These are phyloP conservation scores for Artomyces pyxidatus DNA, from an alignment of 768 basidiomycete genomes.

Conservation along the genomic window DNA sequence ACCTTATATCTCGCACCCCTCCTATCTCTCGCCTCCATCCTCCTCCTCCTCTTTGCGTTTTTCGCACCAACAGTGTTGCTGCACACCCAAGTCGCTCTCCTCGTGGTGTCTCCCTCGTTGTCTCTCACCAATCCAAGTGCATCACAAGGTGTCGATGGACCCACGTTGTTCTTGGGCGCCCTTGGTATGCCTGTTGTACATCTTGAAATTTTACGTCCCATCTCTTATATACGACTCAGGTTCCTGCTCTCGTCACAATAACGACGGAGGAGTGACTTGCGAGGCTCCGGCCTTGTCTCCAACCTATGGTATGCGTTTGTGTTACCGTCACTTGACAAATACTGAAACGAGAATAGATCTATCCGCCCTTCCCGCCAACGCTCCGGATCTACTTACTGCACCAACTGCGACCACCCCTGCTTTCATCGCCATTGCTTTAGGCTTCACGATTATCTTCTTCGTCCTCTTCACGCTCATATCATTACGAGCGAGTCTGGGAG, in stretches of 20 bases:
- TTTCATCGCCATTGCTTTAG: slow-evolving; percentile 55
- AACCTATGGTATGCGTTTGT: slow-evolving; percentile 45
- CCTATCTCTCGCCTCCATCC: slow-evolving; percentile 53
- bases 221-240: slow-evolving; percentile 32
- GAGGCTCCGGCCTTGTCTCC: slow-evolving; percentile 47
- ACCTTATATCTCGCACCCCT: slow-evolving; percentile 63
- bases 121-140: slow-evolving; percentile 26
- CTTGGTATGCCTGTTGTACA: slow-evolving; percentile 38
- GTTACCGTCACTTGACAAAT: background rate
- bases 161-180: slow-evolving; percentile 56
- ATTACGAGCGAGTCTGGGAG: slow-evolving; percentile 56
- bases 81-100: slow-evolving; percentile 52
- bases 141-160: slow-evolving; percentile 45
- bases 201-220: background rate
- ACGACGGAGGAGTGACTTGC: slow-evolving; percentile 46
- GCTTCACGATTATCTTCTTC: slow-evolving; percentile 54
- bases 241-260: slow-evolving; percentile 52
- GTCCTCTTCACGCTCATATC: slow-evolving; percentile 57
- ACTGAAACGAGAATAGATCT: slow-evolving; percentile 39
- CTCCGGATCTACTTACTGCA: slow-evolving; percentile 49
- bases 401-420: slow-evolving; percentile 54
- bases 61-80: slow-evolving; percentile 59
- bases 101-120: slow-evolving; percentile 54
- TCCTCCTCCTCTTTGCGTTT: slow-evolving; percentile 60
- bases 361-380: slow-evolving; percentile 49